Evolutionary conservation across 2,329 filamentous ascomycete genomes (phyloP).

Genomic region (Colletotrichum higginsianum): DNA sequence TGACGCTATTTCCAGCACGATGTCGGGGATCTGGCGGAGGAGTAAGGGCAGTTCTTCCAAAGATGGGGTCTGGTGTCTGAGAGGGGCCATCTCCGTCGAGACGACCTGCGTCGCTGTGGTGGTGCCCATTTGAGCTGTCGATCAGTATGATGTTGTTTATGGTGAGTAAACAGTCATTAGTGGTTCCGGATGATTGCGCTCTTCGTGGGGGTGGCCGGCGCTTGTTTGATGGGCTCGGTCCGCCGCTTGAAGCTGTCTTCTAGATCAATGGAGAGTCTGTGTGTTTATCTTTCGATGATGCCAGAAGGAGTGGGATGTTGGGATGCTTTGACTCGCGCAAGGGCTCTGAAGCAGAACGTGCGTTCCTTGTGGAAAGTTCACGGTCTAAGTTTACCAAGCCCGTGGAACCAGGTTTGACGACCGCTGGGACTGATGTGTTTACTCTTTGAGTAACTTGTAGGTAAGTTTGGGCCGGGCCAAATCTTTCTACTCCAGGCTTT

Average conservation of each 20-base stretch:
- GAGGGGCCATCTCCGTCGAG: background rate
- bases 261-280: background rate
- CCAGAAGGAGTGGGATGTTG: background rate
- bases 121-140: background rate
- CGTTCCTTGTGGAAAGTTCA: background rate
- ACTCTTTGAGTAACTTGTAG: too few species aligned
- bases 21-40: constrained; percentile 31
- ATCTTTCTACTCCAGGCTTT: too few species aligned
- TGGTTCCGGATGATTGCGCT: background rate
- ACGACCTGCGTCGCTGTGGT: background rate
- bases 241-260: background rate
- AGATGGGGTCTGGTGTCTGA: background rate
- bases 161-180: background rate
- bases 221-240: background rate
- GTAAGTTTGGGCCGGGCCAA: too few species aligned
- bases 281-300: constrained; percentile 7
- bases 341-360: background rate
- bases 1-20: constrained; percentile 33
- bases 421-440: background rate
- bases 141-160: background rate
- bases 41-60: background rate
- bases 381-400: background rate
- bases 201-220: background rate
- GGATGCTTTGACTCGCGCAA: constrained; percentile 9
- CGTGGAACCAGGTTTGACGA: background rate